Base-by-base conservation (phyloP, 1,284 basidiomycete genomes). In the Laetiporus sulphureus region DNA sequence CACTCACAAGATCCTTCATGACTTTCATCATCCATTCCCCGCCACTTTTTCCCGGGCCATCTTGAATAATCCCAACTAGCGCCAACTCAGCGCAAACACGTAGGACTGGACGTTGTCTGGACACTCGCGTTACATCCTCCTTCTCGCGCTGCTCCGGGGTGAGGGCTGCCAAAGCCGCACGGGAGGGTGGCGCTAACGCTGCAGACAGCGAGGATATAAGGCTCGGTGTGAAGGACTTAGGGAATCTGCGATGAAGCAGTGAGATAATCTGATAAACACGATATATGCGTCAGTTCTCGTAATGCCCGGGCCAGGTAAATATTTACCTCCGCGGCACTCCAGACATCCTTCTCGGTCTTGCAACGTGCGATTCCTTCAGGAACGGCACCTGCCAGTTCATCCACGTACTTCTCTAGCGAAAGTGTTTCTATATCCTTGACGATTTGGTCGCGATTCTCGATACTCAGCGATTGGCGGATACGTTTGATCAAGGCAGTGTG, bases 401-500 rank as follows among this genome's bases (percentile, higher is more conserved):
- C 94, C 40, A 95, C 73, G 60, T 99, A 98, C 64, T 97, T 99
- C 65, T 92, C 91, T 36, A 99, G 72, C 3, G 91, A 85, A 35
- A 99, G 74, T 0, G 82, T 74, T 46, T 90, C 83, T 48, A 96
- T 81, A 57, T 99, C 96, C 64, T 94, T 95, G 56, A 94, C 67
- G 45, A 96, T 79, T 54, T 87, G 82, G 50, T 92, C 89, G 39
- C 79, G 79, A 57, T 88, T 82, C 49, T 91, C 90, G 22, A 71
- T 58, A 37, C 85, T 83, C 54, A 93, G 70, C 24, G 86, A 88
- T 58, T 82, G 87, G 29, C 83, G 77, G 56, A 95, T 83, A 27
- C 88, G 81, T 63, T 94, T 97, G 51, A 96, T 89, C 49, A 95
- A 75, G 1, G 91, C 89, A 1, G 91, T 96, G 62, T 98, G 92